Base-by-base conservation (phyloP, 2,329 filamentous ascomycete species). In the Dactylonectria macrodidyma region DNA sequence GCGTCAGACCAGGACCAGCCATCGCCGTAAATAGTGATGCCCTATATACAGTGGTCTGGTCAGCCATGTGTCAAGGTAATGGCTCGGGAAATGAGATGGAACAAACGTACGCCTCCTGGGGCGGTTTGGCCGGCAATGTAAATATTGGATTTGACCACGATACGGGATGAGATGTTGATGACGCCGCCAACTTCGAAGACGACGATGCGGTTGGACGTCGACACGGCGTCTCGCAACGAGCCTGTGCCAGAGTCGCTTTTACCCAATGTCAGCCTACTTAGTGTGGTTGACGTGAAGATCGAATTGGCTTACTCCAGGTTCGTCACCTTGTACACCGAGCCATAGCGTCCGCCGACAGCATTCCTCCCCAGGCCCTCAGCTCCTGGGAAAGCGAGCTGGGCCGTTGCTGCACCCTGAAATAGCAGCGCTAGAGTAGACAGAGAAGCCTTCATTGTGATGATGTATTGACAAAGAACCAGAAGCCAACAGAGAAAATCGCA, bases 1-100 rank as follows among this genome's bases (percentile, higher is more conserved):
- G 86, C 84, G 51, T 86, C 85, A 4, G 84, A 86, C 69, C 85
- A 87, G 2, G 84, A 86, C 80, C 83, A 82, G 1, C 85, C 85
- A 69, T 88, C 86, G n/a, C 86, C 86, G 65, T 88, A 88, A 0
- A 87, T 81, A 1, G 85, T 86, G 48, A 88, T 83, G 5, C 82
- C 81, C 76, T 79, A 22, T 19, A n/a, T 44, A 14, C 41, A 16
- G 41, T 10, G 1, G 2, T 8, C 5, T 46, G 4, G 24, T 68
- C 33, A 67, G 69, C 26, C 24, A 11, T 12, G n/a, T 6, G 5
- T 7, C 14, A 36, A 1, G 19, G 22, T 3, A 9, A 19, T 9
- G 22, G 11, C 16, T 22, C 16, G 38, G 36, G 19, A 46, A 5
- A 62, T 33, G 30, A 16, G 78, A 2, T 5, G 3, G 1, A 58